Evolutionary conservation across 768 basidiomycete species (phyloP).

Genomic region (Tulasnella sp.): DNA sequence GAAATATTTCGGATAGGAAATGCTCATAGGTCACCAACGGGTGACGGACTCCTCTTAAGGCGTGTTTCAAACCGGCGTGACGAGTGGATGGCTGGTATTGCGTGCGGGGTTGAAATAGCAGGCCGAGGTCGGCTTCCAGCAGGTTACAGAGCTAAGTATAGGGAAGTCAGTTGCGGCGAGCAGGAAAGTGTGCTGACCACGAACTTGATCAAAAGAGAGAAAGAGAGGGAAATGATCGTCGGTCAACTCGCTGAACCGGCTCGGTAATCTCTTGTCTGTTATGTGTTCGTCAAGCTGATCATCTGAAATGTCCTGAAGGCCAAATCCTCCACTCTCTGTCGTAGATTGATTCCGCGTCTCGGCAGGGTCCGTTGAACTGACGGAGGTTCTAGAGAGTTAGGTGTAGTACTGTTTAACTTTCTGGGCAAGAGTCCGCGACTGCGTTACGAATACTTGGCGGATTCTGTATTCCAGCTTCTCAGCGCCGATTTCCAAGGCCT

Average conservation of each 20-base stretch:
- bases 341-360: neutral
- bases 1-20: neutral
- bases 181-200: too few species aligned
- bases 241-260: constrained; percentile 6
- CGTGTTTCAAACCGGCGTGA: neutral
- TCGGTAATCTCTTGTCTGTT: constrained; percentile 12
- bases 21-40: neutral
- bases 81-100: neutral
- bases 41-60: neutral
- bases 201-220: constrained; percentile 15
- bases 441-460: constrained; percentile 60
- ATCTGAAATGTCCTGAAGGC: too few species aligned
- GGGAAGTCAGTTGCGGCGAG: neutral
- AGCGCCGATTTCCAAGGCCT: constrained; percentile 36
- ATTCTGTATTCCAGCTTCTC: constrained; percentile 33
- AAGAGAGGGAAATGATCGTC: constrained; percentile 19
- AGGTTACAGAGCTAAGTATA: neutral
- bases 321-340: neutral
- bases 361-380: neutral
- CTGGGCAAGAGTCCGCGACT: constrained; percentile 34
- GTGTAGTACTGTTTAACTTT: neutral
- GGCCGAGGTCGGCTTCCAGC: neutral
- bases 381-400: neutral
- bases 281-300: too few species aligned
- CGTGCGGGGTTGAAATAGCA: neutral